A percentile compares a stretch with the other conserved stretches of the same genome.
These are phyloP conservation scores for Falciphora oryzae DNA, from an alignment of 2,329 filamentous ascomycete species.

Conservation along the genomic window DNA sequence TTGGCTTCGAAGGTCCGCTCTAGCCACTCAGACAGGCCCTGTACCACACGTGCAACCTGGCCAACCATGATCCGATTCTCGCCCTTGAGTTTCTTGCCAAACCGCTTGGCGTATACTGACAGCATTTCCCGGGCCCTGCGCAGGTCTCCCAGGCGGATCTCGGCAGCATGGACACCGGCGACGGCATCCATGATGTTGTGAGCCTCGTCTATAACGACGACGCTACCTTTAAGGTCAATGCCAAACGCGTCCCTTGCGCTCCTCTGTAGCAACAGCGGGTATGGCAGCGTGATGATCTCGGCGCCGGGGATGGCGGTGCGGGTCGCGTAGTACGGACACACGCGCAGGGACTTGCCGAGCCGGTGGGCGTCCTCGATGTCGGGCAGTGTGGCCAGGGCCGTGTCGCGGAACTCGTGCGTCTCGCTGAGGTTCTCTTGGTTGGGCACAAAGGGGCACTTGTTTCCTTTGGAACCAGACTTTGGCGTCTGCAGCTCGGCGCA, in stretches of 20 bases:
- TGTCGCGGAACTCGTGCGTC: constrained; percentile 78
- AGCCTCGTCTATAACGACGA: constrained; percentile 95
- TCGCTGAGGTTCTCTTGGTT: constrained; percentile 67
- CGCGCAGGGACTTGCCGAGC: constrained; percentile 69
- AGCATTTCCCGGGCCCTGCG: constrained; percentile 69
- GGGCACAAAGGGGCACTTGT: constrained; percentile 71
- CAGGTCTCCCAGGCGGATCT: constrained; percentile 68
- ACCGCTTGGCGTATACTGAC: constrained; percentile 76
- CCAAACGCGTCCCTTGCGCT: constrained; percentile 82
- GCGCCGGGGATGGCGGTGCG: constrained; percentile 73
- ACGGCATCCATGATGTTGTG: constrained; percentile 98
- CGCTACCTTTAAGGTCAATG: constrained; percentile 77
- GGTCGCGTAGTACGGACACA: constrained; percentile 97
- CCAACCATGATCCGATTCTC: constrained; percentile 89
- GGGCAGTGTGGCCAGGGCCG: constrained; percentile 73
- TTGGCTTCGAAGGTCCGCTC: constrained; percentile 38
- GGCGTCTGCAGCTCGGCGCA: constrained; percentile 87
- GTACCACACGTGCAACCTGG: constrained; percentile 76
- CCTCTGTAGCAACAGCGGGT: constrained; percentile 82
- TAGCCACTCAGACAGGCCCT: constrained; percentile 69
- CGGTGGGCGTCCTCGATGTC: constrained; percentile 88
- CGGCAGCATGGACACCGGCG: constrained; percentile 75
- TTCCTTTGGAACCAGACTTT: constrained; percentile 52
- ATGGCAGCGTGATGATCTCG: constrained; percentile 89
- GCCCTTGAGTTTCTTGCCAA: constrained; percentile 82